A percentile compares a stretch with the other conserved stretches of the same genome.
These are phyloP conservation scores for Purpureocillium lavendulum DNA, from an alignment of 2,329 filamentous ascomycete genomes.

Conservation along the genomic window DNA sequence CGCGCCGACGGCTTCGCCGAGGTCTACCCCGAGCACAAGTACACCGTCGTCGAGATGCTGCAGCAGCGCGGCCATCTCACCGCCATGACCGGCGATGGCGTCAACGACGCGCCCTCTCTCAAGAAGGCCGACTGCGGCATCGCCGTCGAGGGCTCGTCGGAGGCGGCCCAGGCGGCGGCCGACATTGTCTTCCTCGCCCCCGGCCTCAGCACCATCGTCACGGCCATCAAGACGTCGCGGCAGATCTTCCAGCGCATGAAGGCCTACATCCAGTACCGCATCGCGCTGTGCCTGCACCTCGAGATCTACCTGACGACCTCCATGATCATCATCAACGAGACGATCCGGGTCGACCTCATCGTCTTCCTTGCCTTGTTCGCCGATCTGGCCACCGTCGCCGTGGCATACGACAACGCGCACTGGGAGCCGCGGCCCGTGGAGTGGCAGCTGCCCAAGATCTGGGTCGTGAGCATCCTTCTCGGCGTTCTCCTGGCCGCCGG, in stretches of 20 bases:
- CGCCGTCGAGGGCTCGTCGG: conserved; percentile 62
- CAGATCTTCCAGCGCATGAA: conserved; percentile 76
- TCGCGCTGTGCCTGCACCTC: conserved; percentile 64
- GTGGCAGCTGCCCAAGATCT: conserved; percentile 76
- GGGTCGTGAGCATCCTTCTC: conserved; percentile 64
- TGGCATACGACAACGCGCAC: conserved; percentile 73
- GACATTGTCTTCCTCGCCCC: conserved; percentile 70
- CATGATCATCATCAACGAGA: conserved; percentile 76
- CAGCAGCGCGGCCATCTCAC: conserved; percentile 66
- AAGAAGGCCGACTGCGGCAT: conserved; percentile 72
- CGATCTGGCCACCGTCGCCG: conserved; percentile 70
- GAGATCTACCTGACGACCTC: conserved; percentile 71
- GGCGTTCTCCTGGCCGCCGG: conserved; percentile 59
- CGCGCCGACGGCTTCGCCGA: conserved; percentile 66
- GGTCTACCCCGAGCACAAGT: conserved; percentile 70
- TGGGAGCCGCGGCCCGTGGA: conserved; percentile 68
- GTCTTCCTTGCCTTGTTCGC: conserved; percentile 75
- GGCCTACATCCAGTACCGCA: conserved; percentile 70
- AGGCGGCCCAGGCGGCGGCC: conserved; percentile 63
- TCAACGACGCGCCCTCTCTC: conserved; percentile 65
- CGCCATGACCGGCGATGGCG: conserved; percentile 71
- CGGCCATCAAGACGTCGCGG: conserved; percentile 65
- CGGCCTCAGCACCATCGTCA: conserved; percentile 62
- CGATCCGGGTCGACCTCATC: conserved; percentile 61
- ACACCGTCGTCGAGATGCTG: conserved; percentile 68